Conservation (phyloP, 208 protist genomes). For the Leptomonas pyrrhocoris region DNA sequence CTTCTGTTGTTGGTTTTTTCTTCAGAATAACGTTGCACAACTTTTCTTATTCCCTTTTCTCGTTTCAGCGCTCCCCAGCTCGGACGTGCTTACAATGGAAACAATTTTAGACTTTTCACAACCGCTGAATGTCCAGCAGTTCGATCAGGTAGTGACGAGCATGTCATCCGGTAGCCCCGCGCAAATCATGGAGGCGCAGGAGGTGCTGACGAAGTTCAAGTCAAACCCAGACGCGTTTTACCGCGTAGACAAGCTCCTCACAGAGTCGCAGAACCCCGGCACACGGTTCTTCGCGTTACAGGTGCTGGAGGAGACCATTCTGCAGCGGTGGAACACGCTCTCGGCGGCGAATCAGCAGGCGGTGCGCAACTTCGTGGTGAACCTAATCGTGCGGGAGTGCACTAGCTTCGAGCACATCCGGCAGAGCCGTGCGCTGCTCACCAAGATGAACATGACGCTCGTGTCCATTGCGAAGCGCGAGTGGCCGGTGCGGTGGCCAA, state of each 20-base stretch:
- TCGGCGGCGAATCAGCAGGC: constrained; percentile 86
- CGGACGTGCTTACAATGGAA: constrained; percentile 57
- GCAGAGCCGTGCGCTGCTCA: constrained; percentile 71
- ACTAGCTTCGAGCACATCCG: constrained; percentile 59
- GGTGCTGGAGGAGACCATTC: constrained; percentile 94
- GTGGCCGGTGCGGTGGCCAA: constrained; percentile 98
- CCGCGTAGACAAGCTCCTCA: constrained; percentile 92
- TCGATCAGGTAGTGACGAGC: constrained; percentile 64
- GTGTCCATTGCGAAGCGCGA: constrained; percentile 98
- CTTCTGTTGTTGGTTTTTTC: constrained; percentile 1
- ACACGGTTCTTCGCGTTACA: constrained; percentile 94
- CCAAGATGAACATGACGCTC: constrained; percentile 91
- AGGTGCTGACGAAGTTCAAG: constrained; percentile 91
- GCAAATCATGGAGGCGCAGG: constrained; percentile 80
- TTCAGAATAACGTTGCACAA: background rate
- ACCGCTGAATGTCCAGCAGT: constrained; percentile 73
- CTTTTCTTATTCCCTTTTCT: constrained; percentile 10
- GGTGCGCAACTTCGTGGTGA: constrained; percentile 97
- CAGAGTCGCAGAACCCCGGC: constrained; percentile 52
- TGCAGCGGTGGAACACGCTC: constrained; percentile 96
- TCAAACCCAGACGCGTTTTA: constrained; percentile 92
- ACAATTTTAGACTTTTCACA: constrained; percentile 68
- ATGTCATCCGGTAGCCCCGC: constrained; percentile 56
- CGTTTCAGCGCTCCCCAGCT: background rate
- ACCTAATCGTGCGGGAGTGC: constrained; percentile 92